phyloP scores from a whole-genome alignment of 768 basidiomycete species.

The Boletus rubropictus region DNA sequence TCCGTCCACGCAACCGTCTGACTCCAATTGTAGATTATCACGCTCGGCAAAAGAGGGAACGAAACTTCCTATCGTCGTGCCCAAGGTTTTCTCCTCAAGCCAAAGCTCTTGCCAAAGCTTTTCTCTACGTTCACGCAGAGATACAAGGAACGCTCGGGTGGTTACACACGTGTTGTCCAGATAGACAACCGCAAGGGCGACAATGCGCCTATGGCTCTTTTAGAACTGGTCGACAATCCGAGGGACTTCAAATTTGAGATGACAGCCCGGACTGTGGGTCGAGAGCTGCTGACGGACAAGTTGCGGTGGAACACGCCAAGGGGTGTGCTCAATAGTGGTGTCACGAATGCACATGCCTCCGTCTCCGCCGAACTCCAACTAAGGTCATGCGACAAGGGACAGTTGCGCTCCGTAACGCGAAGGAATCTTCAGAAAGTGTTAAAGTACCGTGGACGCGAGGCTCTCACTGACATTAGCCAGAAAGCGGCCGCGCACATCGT shows the following conservation, averaged over 20 bases:
- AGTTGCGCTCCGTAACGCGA: constrained; percentile 59
- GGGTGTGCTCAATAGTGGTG: constrained; percentile 47
- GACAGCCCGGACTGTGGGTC: constrained; percentile 81
- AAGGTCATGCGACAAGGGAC: constrained; percentile 32
- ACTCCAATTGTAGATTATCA: constrained; percentile 62
- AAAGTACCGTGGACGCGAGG: constrained; percentile 47
- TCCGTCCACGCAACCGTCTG: neutral
- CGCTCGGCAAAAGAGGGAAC: constrained; percentile 82
- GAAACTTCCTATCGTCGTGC: constrained; percentile 66
- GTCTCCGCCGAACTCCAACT: constrained; percentile 46
- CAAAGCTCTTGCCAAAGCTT: constrained; percentile 69
- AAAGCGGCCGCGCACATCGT: constrained; percentile 67
- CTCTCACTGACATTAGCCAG: constrained; percentile 42
- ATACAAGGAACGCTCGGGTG: constrained; percentile 78
- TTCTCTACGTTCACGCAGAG: constrained; percentile 76
- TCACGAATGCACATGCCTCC: constrained; percentile 39
- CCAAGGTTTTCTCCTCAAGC: constrained; percentile 72
- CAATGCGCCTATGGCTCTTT: constrained; percentile 86
- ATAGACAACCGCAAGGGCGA: constrained; percentile 88
- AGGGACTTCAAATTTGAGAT: constrained; percentile 84
- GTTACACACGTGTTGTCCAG: constrained; percentile 92
- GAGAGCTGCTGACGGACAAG: constrained; percentile 65
- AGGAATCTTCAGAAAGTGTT: constrained; percentile 74
- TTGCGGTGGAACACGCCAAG: constrained; percentile 41
- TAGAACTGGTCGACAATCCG: constrained; percentile 94